These are phyloP conservation scores for Moesziomyces globuligerus DNA, from an alignment of 1,284 basidiomycete genomes.

Conservation along the genomic window DNA sequence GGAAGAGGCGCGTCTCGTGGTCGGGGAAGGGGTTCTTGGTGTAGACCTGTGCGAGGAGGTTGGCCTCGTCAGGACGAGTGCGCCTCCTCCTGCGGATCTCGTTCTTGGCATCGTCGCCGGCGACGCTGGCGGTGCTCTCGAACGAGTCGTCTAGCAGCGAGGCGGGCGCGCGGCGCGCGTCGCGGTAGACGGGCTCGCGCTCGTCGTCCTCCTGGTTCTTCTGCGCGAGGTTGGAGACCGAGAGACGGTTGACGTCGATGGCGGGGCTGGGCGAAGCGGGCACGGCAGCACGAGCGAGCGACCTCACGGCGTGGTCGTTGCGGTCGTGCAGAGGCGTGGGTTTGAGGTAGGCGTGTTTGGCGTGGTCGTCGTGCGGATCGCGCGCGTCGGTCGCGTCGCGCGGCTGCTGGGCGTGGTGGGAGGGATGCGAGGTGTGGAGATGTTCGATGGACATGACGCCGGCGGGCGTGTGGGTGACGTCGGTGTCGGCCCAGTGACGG, in stretches of 20 bases:
- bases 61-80: conserved; percentile 58
- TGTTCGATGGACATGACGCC: conserved; percentile 41
- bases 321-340: neutral
- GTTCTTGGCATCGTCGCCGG: conserved; percentile 31
- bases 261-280: conserved; percentile 26
- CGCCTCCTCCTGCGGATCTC: conserved; percentile 53
- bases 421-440: conserved; percentile 11
- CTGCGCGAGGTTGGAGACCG: conserved; percentile 32
- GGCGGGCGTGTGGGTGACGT: conserved; percentile 1
- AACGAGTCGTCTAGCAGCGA: conserved; percentile 45
- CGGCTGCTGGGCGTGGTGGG: neutral
- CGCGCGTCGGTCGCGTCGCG: no score
- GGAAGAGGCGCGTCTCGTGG: conserved; percentile 53
- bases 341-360: neutral
- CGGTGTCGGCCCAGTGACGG: conserved; percentile 30
- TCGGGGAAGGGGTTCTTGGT: conserved; percentile 62
- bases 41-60: conserved; percentile 56
- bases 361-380: no score
- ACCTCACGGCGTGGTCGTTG: neutral
- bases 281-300: neutral
- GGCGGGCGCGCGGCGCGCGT: conserved; percentile 12
- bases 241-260: conserved; percentile 40
- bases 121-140: conserved; percentile 32
- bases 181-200: conserved; percentile 5
- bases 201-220: conserved; percentile 29